Percentiles rank a stretch among this genome's conserved stretches.
Evolutionary conservation across 1,284 basidiomycete genomes (phyloP).

Genomic region (Moesziomyces aphidis): DNA sequence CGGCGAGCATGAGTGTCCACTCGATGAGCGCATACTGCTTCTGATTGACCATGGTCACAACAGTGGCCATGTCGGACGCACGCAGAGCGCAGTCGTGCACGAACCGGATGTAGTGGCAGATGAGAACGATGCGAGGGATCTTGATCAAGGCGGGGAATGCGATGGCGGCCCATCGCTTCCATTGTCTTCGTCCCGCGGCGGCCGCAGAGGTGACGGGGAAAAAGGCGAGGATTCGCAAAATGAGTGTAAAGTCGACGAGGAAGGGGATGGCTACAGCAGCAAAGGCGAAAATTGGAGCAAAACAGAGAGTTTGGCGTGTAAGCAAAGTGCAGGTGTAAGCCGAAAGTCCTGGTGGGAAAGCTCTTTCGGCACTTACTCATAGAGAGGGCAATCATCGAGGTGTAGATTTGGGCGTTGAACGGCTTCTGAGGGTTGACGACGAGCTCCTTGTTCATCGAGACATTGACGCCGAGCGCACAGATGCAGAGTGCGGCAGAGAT

Average conservation of each 20-base stretch:
- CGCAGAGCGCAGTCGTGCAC: constrained; percentile 2
- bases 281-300: neutral
- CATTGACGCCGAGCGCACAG: constrained; percentile 13
- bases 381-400: constrained; percentile 15
- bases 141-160: constrained; percentile 70
- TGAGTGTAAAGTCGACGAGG: constrained; percentile 25
- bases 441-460: constrained; percentile 21
- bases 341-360: neutral
- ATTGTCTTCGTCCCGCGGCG: constrained; percentile 11
- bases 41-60: constrained; percentile 20
- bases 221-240: constrained; percentile 30
- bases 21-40: constrained; percentile 23
- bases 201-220: constrained; percentile 14
- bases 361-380: constrained; percentile 11
- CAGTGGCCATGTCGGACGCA: constrained; percentile 13
- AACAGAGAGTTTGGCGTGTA: too few relatives aligned
- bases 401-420: constrained; percentile 21
- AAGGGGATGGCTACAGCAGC: constrained; percentile 23
- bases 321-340: neutral
- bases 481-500: constrained; percentile 9
- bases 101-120: constrained; percentile 23
- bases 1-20: constrained; percentile 32
- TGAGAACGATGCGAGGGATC: constrained; percentile 37
- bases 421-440: constrained; percentile 19
- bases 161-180: constrained; percentile 18